Base-by-base conservation (phyloP, 2,329 filamentous ascomycete genomes). In the Cladosporium sp. region DNA sequence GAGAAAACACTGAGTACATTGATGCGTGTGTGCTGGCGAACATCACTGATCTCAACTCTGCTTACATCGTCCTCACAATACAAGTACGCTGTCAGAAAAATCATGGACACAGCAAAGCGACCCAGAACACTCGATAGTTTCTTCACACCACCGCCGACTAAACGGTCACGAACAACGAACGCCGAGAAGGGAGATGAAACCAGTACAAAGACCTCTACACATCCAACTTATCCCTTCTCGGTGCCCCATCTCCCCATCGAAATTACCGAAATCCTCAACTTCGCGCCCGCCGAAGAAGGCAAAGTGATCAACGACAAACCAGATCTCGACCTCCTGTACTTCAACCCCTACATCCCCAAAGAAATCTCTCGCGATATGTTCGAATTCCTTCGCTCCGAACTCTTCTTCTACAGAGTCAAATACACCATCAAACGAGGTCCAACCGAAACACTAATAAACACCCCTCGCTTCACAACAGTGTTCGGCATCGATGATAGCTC, bases 271-370 rank as follows among this genome's bases (percentile, higher is more conserved):
- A 69, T 72, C 22, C 61, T 83, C 1, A 72, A 73, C 42, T 74
- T 74, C 47, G 69, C 68, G 1, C 72, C 73, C 28, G 79, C 80
- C 1, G 74, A 78, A 19, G 76, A 82, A 60, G 82, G 80, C 1
- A 79, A 75, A 47, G 66, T 70, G 2, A 87, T 92, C 64, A 84
- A 84, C 64, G 80, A 90, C 67, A 84, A 88, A 66, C 82, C 84
- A 0, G 82, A 92, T 63, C 79, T 92, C 0, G 87, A 92, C 69
- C 78, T 93, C 0, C 73, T 92, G 8, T 90, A 90, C 73, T 92
- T 88, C 69, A 81, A 90, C 66, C 88, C 89, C 0, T 92, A 88
- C 63, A 80, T 92, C 3, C 82, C 86, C 0, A 74, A 77, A 2
- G 72, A 79, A 12, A 76, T 84, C 11, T 78, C 84, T 19, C 78